These are phyloP conservation scores for Arabis hirsuta DNA, from an alignment of 345 rosid species.

Conservation along the genomic window DNA sequence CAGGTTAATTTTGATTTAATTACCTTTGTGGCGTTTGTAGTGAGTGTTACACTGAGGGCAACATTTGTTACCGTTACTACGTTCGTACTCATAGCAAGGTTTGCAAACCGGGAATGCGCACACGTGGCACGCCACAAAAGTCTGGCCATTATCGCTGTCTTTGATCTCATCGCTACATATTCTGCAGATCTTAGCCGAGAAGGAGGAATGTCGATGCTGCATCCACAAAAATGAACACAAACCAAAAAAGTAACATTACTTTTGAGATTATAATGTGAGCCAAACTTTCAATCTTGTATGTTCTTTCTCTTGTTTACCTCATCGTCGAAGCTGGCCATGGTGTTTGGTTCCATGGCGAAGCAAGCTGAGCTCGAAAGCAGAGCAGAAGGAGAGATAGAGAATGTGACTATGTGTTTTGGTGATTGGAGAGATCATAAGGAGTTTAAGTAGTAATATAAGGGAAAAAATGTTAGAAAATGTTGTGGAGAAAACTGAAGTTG, in stretches of 20 bases:
- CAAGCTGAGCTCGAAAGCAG: slow-evolving; percentile 25
- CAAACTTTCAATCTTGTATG: neutral
- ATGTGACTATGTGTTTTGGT: slow-evolving; percentile 38
- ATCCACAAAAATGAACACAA: slow-evolving; percentile 25
- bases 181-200: slow-evolving; percentile 57
- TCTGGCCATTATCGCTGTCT: slow-evolving; percentile 56
- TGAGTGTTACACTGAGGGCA: slow-evolving; percentile 95
- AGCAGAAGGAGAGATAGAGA: slow-evolving; percentile 12
- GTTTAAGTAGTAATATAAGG: slow-evolving; percentile 25
- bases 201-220: slow-evolving; percentile 52
- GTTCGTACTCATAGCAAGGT: slow-evolving; percentile 91
- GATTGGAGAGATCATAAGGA: slow-evolving; percentile 29
- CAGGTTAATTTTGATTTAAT: neutral
- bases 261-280: neutral
- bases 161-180: slow-evolving; percentile 86
- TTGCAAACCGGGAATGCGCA: slow-evolving; percentile 86
- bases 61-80: slow-evolving; percentile 84
- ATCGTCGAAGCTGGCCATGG: slow-evolving; percentile 64
- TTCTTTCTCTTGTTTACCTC: slow-evolving; percentile 45
- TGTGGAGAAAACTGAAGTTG: slow-evolving; percentile 35
- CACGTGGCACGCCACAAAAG: slow-evolving; percentile 76
- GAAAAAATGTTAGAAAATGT: neutral
- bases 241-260: neutral
- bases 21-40: slow-evolving; percentile 87
- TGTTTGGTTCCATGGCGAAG: slow-evolving; percentile 50